Base-by-base conservation (phyloP, 192 early-diverging fungal genomes). In the Globomyces pollinis-pini region DNA sequence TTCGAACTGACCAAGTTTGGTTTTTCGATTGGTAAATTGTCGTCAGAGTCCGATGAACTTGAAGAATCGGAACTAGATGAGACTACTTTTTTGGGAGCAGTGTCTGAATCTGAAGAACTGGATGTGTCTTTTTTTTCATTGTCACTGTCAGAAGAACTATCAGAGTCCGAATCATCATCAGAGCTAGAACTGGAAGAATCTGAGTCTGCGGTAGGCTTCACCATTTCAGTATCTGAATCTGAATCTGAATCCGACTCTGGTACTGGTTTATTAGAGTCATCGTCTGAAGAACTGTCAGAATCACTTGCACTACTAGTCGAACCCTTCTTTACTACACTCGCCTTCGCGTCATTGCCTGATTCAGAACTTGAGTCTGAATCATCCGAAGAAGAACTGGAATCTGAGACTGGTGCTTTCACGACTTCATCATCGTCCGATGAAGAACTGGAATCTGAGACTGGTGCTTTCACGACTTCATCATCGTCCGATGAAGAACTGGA, bases 231-330 rank as follows among this genome's bases (percentile, higher is more conserved):
- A 12, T 54, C 52, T 32, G 38, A 52, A 39, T 54, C 52, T 38
- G 52, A 39, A 32, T 28, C 45, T 31, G 23, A 28, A 28, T 36
- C 35, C 5, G 6, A 26, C 23, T 47, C 44, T 5, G 41, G 28
- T 38, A 65, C 15, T 28, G 11, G 2, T 51, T 47, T 50, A 53
- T 34, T 20, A 36, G 26, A 56, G 26, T 28, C 44, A 30, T 50
- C 47, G 33, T 64, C 56, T 24, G 47, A 38, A 50, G 65, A 64
- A 56, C 49, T 60, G 26, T 59, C 55, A 35, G 61, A 60, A 28
- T 61, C 31, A 21, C 52, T 60, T 35, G 63, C 50, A 7, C 64
- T 62, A 2, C 67, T 66, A 7, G 60, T 59, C 36, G 31, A 23
- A 15, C 47, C 41, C 18, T 67, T 42, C 20, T 39, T 42, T 42